These are phyloP conservation scores for Agarophyton chilense DNA, from an alignment of 23 red algal genomes.

Conservation along the genomic window DNA sequence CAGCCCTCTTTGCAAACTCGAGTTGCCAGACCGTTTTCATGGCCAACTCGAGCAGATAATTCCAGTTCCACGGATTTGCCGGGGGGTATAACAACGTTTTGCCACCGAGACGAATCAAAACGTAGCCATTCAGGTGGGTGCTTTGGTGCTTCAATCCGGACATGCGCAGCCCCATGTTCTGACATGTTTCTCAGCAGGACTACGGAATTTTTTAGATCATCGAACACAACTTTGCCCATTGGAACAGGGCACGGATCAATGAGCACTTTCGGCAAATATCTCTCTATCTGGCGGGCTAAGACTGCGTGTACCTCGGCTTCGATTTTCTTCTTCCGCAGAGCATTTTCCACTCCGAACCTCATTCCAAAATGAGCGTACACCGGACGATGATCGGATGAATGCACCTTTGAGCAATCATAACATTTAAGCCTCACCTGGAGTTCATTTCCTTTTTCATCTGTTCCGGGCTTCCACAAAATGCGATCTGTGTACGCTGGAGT, in stretches of 20 bases:
- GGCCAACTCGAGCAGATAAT: conserved; percentile 1
- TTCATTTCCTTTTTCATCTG: not conserved
- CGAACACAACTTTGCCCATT: conserved; percentile 30
- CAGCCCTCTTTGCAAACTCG: conserved; percentile 23
- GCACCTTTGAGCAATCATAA: conserved; percentile 58
- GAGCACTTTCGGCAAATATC: conserved; percentile 4
- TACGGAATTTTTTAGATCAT: not conserved
- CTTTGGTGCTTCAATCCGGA: conserved; percentile 6
- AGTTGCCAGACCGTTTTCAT: conserved; percentile 39
- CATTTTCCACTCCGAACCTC: conserved; percentile 49
- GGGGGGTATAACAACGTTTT: conserved; percentile 18
- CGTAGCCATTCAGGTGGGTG: conserved; percentile 34
- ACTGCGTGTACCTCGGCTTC: not conserved
- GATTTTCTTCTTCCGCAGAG: not conserved
- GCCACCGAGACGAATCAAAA: conserved; percentile 35
- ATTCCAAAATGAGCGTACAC: conserved; percentile 78
- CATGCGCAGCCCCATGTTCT: not conserved
- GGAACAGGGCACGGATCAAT: conserved; percentile 26
- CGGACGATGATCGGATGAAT: conserved; percentile 91
- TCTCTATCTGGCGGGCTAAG: not conserved
- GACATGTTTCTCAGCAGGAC: conserved; percentile 28
- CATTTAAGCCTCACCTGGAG: conserved; percentile 18
- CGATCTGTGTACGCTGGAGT: conserved; percentile 94
- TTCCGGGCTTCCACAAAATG: conserved; percentile 67
- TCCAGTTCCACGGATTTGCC: conserved; percentile 23